These are phyloP conservation scores for Trichoderma koningii DNA, from an alignment of 2,329 filamentous ascomycete genomes.

Conservation along the genomic window DNA sequence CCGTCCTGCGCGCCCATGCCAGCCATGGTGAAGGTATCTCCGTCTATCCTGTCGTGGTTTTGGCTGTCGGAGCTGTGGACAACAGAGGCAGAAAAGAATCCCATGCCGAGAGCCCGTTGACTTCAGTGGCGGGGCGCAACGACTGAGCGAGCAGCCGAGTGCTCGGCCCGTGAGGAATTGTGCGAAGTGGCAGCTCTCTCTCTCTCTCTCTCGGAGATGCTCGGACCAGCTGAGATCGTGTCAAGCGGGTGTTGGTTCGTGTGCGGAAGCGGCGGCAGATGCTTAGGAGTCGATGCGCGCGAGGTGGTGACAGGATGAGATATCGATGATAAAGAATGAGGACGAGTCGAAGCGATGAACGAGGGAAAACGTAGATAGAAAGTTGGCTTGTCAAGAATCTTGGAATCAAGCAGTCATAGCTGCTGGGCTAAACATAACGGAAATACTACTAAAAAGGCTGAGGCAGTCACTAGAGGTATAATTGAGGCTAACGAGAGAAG, in stretches of 20 bases:
- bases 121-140: constrained; percentile 10
- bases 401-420: constrained; percentile 22
- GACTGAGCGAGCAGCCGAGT: constrained; percentile 23
- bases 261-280: not conserved
- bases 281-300: not conserved
- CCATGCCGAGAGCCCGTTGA: constrained; percentile 25
- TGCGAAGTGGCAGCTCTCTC: not conserved
- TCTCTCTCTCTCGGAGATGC: constrained; percentile 21
- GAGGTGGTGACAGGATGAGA: not conserved
- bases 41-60: constrained; percentile 37
- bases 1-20: constrained; percentile 33
- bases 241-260: not conserved
- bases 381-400: not conserved
- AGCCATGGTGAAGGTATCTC: constrained; percentile 38
- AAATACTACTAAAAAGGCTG: not conserved
- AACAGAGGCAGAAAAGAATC: constrained; percentile 23
- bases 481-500: not conserved
- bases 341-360: not conserved
- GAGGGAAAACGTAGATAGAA: not conserved
- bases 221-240: constrained; percentile 6
- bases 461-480: not conserved
- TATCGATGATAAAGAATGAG: not conserved
- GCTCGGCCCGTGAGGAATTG: constrained; percentile 9
- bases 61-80: constrained; percentile 31
- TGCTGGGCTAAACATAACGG: not conserved